These are phyloP conservation scores for Eucalyptus paniculata DNA, from an alignment of 345 rosid species.

Conservation along the genomic window DNA sequence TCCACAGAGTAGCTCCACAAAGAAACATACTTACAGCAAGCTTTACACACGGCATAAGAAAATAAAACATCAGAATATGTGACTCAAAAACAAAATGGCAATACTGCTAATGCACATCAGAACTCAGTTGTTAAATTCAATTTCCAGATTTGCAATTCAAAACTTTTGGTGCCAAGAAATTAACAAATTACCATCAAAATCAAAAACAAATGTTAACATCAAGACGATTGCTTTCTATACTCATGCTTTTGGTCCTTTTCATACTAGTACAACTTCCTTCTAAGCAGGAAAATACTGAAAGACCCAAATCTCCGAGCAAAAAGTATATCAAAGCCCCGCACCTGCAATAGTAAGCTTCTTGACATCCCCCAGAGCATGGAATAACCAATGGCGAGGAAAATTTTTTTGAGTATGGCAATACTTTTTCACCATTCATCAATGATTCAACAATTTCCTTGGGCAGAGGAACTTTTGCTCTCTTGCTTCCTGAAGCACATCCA, in stretches of 20 bases:
- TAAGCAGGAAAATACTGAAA: neutral
- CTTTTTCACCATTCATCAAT: conserved; percentile 46
- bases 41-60: too few species aligned
- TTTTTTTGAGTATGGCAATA: conserved; percentile 38
- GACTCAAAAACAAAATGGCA: too few species aligned
- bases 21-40: too few species aligned
- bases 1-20: neutral
- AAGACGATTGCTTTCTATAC: neutral
- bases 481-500: neutral
- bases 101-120: too few species aligned
- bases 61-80: too few species aligned
- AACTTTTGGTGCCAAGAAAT: too few species aligned
- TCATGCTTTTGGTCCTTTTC: neutral
- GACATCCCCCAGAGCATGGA: conserved; percentile 63
- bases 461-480: conserved; percentile 7
- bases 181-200: too few species aligned
- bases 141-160: too few species aligned
- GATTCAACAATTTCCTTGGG: conserved; percentile 35
- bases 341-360: conserved; percentile 66
- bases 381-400: conserved; percentile 47
- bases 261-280: neutral
- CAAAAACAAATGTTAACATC: neutral
- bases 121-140: too few species aligned
- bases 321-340: neutral
- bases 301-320: too few species aligned